phyloP scores from a whole-genome alignment of 1,139 yeast genomes.

The Schizosaccharomyces versatilis region DNA sequence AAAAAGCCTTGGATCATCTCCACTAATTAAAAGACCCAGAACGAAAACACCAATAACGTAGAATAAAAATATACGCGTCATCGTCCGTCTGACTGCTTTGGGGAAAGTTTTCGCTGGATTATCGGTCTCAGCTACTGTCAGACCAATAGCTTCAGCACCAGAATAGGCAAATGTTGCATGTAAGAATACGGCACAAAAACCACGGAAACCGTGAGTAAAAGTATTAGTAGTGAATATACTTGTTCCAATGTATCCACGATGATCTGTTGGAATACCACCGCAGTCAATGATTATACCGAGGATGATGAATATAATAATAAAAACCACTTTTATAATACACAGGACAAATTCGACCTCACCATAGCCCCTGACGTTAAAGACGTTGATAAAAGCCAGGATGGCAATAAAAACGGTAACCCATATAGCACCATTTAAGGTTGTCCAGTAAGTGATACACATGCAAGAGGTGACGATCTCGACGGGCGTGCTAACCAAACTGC shows the following conservation, averaged over 20 bases:
- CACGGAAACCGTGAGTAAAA: conserved; percentile 46
- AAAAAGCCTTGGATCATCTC: too few relatives aligned
- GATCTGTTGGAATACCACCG: conserved; percentile 36
- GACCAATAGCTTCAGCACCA: conserved; percentile 60
- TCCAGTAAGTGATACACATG: conserved; percentile 20
- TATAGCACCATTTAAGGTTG: conserved; percentile 39
- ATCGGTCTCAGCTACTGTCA: conserved; percentile 66
- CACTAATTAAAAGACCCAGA: neutral
- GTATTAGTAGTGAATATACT: conserved; percentile 17
- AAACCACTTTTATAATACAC: conserved; percentile 31
- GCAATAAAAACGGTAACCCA: conserved; percentile 27
- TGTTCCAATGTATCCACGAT: conserved; percentile 9
- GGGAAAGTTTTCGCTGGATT: conserved; percentile 53
- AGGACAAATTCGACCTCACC: conserved; percentile 53
- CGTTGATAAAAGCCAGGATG: conserved; percentile 20
- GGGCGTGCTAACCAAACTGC: conserved; percentile 51
- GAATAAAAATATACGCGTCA: conserved; percentile 47
- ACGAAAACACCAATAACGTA: conserved; percentile 37
- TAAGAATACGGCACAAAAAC: conserved; percentile 62
- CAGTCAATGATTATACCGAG: conserved; percentile 38
- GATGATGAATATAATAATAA: conserved; percentile 32
- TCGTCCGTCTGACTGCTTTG: conserved; percentile 46
- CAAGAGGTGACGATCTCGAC: conserved; percentile 22
- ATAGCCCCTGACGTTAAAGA: conserved; percentile 18
- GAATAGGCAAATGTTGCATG: conserved; percentile 76